A percentile compares a stretch with the other conserved stretches of the same genome.
Evolutionary conservation across 2,329 filamentous ascomycete species (phyloP).

Genomic region (Phoma herbarum): DNA sequence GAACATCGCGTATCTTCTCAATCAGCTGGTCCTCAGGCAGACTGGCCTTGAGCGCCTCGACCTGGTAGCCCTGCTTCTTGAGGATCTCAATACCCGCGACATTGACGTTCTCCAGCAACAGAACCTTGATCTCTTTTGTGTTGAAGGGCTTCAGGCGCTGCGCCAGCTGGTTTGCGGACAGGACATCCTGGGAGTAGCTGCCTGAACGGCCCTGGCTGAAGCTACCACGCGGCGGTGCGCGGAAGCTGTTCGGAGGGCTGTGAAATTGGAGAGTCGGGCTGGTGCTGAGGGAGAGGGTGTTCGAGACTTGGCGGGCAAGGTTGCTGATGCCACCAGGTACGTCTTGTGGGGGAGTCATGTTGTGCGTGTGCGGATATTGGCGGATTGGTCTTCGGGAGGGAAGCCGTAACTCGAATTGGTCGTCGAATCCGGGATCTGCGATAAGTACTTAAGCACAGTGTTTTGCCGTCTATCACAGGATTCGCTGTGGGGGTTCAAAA

Average conservation of each 20-base stretch:
- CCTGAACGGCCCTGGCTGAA: constrained; percentile 51
- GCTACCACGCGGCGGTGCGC: constrained; percentile 45
- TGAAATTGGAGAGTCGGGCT: constrained; percentile 80
- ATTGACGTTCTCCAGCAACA: constrained; percentile 96
- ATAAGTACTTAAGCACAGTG: constrained; percentile 13
- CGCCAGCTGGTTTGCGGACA: constrained; percentile 50
- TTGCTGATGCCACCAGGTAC: constrained; percentile 45
- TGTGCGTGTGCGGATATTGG: constrained; percentile 31
- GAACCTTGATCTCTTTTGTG: constrained; percentile 94
- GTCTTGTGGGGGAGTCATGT: constrained; percentile 50
- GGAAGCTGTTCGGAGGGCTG: constrained; percentile 72
- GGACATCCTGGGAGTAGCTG: constrained; percentile 21
- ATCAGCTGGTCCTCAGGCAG: constrained; percentile 93
- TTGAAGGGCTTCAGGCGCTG: constrained; percentile 96
- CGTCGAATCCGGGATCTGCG: constrained; percentile 24
- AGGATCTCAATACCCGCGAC: constrained; percentile 86
- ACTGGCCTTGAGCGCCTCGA: constrained; percentile 88
- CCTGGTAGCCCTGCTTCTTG: constrained; percentile 88
- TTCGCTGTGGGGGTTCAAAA: constrained; percentile 7
- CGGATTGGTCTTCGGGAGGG: constrained; percentile 21
- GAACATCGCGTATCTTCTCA: constrained; percentile 96
- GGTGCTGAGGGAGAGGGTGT: constrained; percentile 73
- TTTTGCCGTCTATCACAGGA: neutral
- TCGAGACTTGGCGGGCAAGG: constrained; percentile 60
- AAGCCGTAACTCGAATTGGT: constrained; percentile 30